Base-by-base conservation (phyloP, 1,284 basidiomycete species). In the Leccinum proximum region DNA sequence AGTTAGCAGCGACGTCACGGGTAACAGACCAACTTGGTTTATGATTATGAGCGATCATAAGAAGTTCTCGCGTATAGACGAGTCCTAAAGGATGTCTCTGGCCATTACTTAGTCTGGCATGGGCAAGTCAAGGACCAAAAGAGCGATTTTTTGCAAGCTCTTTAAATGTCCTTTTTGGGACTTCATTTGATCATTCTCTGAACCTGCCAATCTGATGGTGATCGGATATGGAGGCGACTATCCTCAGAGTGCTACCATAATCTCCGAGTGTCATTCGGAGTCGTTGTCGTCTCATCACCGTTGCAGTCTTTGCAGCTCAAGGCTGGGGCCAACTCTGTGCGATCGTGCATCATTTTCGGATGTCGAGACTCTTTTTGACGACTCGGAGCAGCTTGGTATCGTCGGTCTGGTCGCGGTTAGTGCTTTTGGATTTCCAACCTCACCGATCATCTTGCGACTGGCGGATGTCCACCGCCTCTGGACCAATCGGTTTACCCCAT, bases 221-320 rank as follows among this genome's bases (percentile, higher is more conserved):
- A 56, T 74, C 11, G 73, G 70, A 0, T 80, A 84, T 45, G 84
- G 88, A 37, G 88, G 88, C 61, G 79, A 81, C 64, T 80, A 82
- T 60, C 82, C 82, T 37, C 69, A 81, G 5, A 79, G 76, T 58
- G 80, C 84, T 0, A 78, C 82, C 61, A 82, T 83, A 61, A 75
- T 79, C 16, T 83, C 80, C 58, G 89, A 92, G 74, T 90, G 88
- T 26, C 22, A 80, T 79, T 54, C 79, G 78, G 59, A 83, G 79
- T 5, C 82, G 87, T 62, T 87, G 86, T 40, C 78, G 83, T 40
- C 77, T 87, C 61, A 83, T 87, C 79, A 82, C 81, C 22, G 18
- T 59, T 5, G 81, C 80, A 1, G 82, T 85, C 6, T 86, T 86
- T 64, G 77, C 84, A 0, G 77, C 76, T 59, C 84, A 85, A 62